Percentiles rank a stretch among this genome's conserved stretches.
Evolutionary conservation across 2,329 filamentous ascomycete genomes (phyloP).

Genomic region (Onygena corvina): DNA sequence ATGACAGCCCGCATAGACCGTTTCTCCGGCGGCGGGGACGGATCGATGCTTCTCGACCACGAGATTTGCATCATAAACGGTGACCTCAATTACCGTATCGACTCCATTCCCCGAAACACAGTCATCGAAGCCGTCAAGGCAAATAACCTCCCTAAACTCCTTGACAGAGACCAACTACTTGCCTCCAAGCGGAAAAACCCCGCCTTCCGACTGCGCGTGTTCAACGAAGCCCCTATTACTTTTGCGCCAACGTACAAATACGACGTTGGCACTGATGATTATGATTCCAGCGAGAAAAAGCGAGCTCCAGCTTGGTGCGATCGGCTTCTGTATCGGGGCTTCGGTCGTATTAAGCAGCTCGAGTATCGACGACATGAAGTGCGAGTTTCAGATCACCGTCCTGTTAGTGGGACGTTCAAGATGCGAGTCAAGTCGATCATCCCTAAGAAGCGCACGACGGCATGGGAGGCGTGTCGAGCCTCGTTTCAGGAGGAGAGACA

Average conservation of each 20-base stretch:
- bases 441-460: slow-evolving; percentile 49
- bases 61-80: slow-evolving; percentile 96
- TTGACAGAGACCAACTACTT: slow-evolving; percentile 87
- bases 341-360: slow-evolving; percentile 70
- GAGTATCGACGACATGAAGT: slow-evolving; percentile 87
- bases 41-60: slow-evolving; percentile 87
- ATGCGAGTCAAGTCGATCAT: slow-evolving; percentile 75
- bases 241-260: slow-evolving; percentile 98
- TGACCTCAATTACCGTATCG: slow-evolving; percentile 95
- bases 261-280: slow-evolving; percentile 85
- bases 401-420: slow-evolving; percentile 74
- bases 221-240: slow-evolving; percentile 78
- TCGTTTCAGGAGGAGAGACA: slow-evolving; percentile 61
- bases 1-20: slow-evolving; percentile 57
- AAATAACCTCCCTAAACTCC: slow-evolving; percentile 69
- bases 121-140: slow-evolving; percentile 75
- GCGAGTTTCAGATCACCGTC: slow-evolving; percentile 79
- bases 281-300: slow-evolving; percentile 91
- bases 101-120: slow-evolving; percentile 87
- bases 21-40: slow-evolving; percentile 85
- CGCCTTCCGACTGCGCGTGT: slow-evolving; percentile 74
- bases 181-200: slow-evolving; percentile 82
- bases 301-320: slow-evolving; percentile 95
- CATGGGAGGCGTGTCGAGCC: slow-evolving; percentile 62
- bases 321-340: slow-evolving; percentile 71